Evolutionary conservation across 2,329 filamentous ascomycete genomes (phyloP), one percentile per base, ranked within the genome.

Genomic region (Colletotrichum horii): DNA sequence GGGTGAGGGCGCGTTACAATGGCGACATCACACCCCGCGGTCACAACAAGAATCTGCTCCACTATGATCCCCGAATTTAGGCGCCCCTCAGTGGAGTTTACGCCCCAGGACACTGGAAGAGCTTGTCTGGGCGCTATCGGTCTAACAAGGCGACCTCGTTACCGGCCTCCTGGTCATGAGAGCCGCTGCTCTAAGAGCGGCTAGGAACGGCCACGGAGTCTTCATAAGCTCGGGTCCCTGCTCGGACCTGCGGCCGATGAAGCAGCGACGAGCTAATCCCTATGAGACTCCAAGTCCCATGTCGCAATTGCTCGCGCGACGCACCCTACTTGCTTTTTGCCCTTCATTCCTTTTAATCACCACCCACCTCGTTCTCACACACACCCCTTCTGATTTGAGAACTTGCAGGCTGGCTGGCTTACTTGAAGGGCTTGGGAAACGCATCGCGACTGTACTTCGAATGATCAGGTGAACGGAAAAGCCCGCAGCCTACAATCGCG

Each of bases 21-120:
- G 68, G 72, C 72, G 68, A 66, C 68, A 75, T 72, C 38, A 62
- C 62, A 67, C 73, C 69, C 62, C 24, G 26, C 73, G 19, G 36
- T 75, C 62, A 75, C 69, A 58, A 72, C 69, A 75, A 26, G 32
- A 56, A n/a, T 24, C 26, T 19, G 48, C 38, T 19, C 72, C 52
- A 58, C 67, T 15, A 48, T 38, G 16, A 60, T 52, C 67, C 38
- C 68, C 36, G 22, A 60, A 32, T 28, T 28, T 30, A 60, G 22
- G 24, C 19, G 43, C 67, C 56, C 58, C 60, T 58, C 43, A 70
- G 66, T 65, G 66, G 66, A 26, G 48, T 55, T 32, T 16, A 55
- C 28, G 38, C 26, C 12, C 32, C 48, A n/a, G 26, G 28, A 30
- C 7, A 30, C n/a, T n/a, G 30, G 32, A 38, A 36, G 67, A 65